phyloP scores from a whole-genome alignment of 768 basidiomycete genomes.

The Tylopilus felleus region DNA sequence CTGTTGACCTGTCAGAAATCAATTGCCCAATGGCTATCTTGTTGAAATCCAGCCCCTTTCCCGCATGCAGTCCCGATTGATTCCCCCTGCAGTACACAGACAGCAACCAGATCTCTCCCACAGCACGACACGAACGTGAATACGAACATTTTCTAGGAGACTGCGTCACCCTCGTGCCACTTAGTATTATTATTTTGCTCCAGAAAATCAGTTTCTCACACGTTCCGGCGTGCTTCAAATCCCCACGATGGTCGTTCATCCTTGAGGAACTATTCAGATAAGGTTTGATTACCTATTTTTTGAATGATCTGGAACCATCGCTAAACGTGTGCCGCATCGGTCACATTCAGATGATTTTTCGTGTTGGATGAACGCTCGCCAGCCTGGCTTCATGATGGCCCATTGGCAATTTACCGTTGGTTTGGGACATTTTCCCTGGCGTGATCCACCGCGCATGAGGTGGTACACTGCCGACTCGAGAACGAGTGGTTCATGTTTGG shows the following conservation, averaged over 20 bases:
- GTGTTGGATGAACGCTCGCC: constrained; percentile 7
- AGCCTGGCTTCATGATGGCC: neutral
- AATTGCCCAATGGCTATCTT: neutral
- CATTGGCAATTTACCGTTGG: constrained; percentile 11
- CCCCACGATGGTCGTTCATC: constrained; percentile 14
- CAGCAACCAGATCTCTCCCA: constrained; percentile 9
- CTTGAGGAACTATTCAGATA: constrained; percentile 14
- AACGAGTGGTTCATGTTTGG: neutral
- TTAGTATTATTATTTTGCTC: neutral
- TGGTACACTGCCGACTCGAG: neutral
- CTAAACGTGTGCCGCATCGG: constrained; percentile 18
- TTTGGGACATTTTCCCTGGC: constrained; percentile 1
- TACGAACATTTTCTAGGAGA: constrained; percentile 3
- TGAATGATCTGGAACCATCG: constrained; percentile 12
- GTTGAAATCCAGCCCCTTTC: neutral
- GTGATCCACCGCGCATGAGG: constrained; percentile 2
- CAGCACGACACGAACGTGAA: constrained; percentile 6
- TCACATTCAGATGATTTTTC: constrained; percentile 7
- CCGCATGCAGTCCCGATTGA: neutral
- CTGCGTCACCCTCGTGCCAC: neutral
- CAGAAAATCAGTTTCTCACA: constrained; percentile 18
- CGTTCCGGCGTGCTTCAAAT: constrained; percentile 14
- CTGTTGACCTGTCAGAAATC: constrained; percentile 2
- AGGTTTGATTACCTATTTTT: constrained; percentile 20
- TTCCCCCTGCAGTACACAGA: neutral